Evolutionary conservation across 2,329 filamentous ascomycete species (phyloP).

Genomic region (Thielaviopsis euricoi): DNA sequence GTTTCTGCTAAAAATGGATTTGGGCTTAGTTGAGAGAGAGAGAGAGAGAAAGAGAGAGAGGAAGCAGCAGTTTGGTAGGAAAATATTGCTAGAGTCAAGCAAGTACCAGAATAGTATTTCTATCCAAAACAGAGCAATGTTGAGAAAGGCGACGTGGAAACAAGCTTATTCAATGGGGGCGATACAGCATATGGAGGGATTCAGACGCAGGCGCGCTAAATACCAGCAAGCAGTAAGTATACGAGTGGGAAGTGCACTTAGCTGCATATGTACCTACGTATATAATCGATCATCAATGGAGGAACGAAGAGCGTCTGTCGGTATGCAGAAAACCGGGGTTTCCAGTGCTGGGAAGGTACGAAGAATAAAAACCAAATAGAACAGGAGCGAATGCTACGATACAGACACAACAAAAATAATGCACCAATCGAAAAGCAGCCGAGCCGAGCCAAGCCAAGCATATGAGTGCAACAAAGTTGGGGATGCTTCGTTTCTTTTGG

Average conservation of each 20-base stretch:
- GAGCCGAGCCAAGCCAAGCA: not conserved
- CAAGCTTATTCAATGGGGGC: not conserved
- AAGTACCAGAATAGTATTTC: not conserved
- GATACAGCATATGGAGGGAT: not conserved
- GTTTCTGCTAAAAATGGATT: constrained; percentile 84
- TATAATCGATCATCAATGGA: not conserved
- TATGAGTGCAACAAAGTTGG: too few species aligned
- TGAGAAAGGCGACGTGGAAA: not conserved
- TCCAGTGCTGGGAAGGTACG: not conserved
- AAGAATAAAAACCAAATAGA: too few species aligned
- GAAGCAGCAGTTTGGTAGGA: not conserved
- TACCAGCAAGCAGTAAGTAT: not conserved
- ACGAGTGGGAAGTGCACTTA: not conserved
- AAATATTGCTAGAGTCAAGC: not conserved
- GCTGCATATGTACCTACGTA: too few species aligned
- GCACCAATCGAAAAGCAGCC: not conserved
- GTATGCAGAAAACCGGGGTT: not conserved
- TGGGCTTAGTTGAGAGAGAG: constrained; percentile 44
- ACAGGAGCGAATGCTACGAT: not conserved
- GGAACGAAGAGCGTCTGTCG: not conserved
- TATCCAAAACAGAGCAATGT: not conserved
- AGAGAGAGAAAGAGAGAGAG: not conserved
- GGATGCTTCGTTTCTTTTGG: too few species aligned
- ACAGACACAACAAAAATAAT: not conserved
- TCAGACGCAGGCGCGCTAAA: not conserved